phyloP scores from a whole-genome alignment of 257 asterid species.

The Cynanchum wilfordii region DNA sequence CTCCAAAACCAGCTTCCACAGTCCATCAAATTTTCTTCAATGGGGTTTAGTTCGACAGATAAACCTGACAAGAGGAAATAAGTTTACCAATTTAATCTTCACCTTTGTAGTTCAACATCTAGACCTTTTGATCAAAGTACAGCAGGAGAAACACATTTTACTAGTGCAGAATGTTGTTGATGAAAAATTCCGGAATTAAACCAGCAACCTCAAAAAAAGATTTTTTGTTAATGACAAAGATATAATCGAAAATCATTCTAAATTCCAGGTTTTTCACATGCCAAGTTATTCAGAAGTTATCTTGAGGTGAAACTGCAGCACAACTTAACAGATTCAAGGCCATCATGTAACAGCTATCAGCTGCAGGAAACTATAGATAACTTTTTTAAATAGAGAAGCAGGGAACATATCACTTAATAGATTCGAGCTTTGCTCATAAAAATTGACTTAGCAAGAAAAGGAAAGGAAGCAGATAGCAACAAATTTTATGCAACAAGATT shows the following conservation, averaged over 20 bases:
- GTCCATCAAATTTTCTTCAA: slow-evolving; percentile 59
- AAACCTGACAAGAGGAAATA: slow-evolving; percentile 15
- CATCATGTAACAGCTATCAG: too few relatives aligned
- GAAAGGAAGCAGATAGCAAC: too few relatives aligned
- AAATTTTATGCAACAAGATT: too few relatives aligned
- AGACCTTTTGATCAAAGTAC: background rate
- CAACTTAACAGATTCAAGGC: too few relatives aligned
- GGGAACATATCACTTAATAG: too few relatives aligned
- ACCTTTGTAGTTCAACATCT: background rate
- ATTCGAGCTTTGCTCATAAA: too few relatives aligned
- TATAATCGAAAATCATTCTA: background rate
- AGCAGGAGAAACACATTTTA: background rate
- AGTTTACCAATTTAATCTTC: slow-evolving; percentile 1
- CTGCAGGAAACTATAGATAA: too few relatives aligned
- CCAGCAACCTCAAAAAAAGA: background rate
- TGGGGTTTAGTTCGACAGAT: slow-evolving; percentile 50
- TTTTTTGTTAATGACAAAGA: background rate
- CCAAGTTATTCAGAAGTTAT: background rate
- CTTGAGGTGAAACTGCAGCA: too few relatives aligned
- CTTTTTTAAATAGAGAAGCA: too few relatives aligned
- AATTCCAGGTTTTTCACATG: slow-evolving; percentile 1
- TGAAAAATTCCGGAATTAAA: background rate
- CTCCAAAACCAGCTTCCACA: slow-evolving; percentile 96
- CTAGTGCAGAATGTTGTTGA: background rate
- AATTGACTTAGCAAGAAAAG: too few relatives aligned